Evolutionary conservation across 106 monocot species (phyloP), one percentile per base, ranked within the genome.

Genomic region (Platanthera zijinensis): DNA sequence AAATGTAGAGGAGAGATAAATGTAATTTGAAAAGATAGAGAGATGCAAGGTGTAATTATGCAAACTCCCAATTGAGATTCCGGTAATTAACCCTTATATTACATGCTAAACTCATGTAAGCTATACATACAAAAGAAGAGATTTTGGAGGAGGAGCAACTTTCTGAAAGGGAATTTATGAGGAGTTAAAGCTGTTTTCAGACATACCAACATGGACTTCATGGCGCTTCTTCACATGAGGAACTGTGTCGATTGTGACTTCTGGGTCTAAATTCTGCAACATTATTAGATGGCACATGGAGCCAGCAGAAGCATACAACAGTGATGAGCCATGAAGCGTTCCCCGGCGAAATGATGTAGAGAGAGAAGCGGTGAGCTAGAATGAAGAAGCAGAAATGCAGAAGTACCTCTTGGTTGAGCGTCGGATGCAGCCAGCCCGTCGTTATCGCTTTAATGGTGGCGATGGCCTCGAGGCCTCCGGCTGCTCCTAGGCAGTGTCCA

Each of bases 201-300:
- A 72, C 81, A 18, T 71, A 82, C 82, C 85, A 7, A 85, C 82
- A 72, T 85, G 62, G 28, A 85, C 82, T 47, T 85, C 82, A 76
- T 85, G 85, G 28, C 30, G 51, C 79, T 79, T 61, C 78, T 85
- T 85, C 9, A 53, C 15, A 15, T 78, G 72, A 8, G 85, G 79
- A 28, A 85, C 79, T 1, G 85, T 85, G 57, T 82, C 75, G 64
- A 85, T 78, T 2, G 71, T 79, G 15, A 85, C 85, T 6, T 72
- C 86, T 17, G 86, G 80, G 76, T 86, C 86, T 48, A 80, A 57
- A 48, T 86, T 69, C 86, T 86, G 19, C 73, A 70, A 10, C 30
- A 25, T 10, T 53, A 53, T 9, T 9, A 53, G 14, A 14, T 10
- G 14, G 9, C 14, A 9, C 14, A 53, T 53, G 53, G 14, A 10